Evolutionary conservation across 257 asterid species (phyloP), one percentile per base, ranked within the genome.

Genomic region (Gentiana straminea): DNA sequence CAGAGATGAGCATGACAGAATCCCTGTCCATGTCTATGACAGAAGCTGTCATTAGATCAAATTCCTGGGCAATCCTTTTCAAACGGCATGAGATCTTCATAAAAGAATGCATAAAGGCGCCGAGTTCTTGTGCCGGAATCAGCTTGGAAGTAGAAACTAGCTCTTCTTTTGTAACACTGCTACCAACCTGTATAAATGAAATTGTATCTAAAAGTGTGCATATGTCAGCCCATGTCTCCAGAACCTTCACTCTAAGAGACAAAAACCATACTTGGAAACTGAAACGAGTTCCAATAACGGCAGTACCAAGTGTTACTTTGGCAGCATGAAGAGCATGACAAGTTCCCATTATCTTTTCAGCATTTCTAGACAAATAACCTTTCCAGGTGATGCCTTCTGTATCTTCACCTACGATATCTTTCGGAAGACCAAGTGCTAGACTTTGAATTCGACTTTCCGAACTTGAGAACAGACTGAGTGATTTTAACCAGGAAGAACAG

Each of bases 211-310:
- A 66, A 49, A 81, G 70, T 60, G 72, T 71, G 63, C 76, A 54
- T 64, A 76, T 50, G 55, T 78, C 89, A 34, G 60, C 66, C 37
- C 79, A 72, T 61, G 70, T 61, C 71, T 65, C 73, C 63, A 91
- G 62, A 66, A 51, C 59, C 78, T 78, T 81, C 34, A 68, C 77
- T 61, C 96, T 75, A 47, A 83, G 76, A 68, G 68, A 67, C 71
- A 84, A 54, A 71, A 83, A 76, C 97, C 96, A 85, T 73, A 74
- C 75, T 64, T 87, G 97, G 65, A 91, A 91, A 55, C 65, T 39
- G 68, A 77, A 75, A 11, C 47, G 35, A 60, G 55, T 55, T 44
- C 71, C 79, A 37, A 46, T 57, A 52, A 64, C 75, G 69, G 92
- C 68, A 61, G 78, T 56, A 48, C 66, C 71, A 54, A 81, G 84